Base-by-base conservation (phyloP, 2,329 filamentous ascomycete species). In the Magnaporthiopsis rhizophila region DNA sequence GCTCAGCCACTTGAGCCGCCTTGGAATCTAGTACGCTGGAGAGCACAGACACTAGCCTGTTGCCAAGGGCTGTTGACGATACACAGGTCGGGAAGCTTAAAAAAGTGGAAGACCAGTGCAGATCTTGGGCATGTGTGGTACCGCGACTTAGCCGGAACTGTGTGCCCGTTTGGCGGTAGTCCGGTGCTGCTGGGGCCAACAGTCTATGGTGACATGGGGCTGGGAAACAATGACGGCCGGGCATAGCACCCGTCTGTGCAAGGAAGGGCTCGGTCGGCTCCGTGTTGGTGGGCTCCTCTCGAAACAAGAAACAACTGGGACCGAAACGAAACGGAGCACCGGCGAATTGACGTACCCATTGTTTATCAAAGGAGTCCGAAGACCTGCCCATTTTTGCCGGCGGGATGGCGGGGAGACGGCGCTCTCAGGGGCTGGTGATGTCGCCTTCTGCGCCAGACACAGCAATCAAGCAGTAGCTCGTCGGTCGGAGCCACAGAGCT, bases 311-410 rank as follows among this genome's bases (percentile, higher is more conserved):
- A 45, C 38, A 7, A 45, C 18, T 15, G 34, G n/a, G n/a, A 12
- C 2, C 34, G 45, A 50, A 45, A 11, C 45, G 13, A 50, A 38
- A 45, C 36, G n/a, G 34, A 50, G 15, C 34, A 18, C 30, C 30
- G 3, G 30, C 28, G 34, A 26, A 45, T 28, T 58, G 24, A 63
- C 61, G 30, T 58, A 63, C 61, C 61, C 61, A 63, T 58, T 63
- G 61, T 50, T 63, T 63, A 45, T 63, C 61, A 1, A 38, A 21
- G 18, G 61, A 58, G 30, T 30, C 56, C 45, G 61, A 62, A 18
- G 61, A 62, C 8, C 15, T 26, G 28, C 24, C 32, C 61, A 63
- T 63, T 36, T 36, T 63, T 28, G 61, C 28, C 45, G 45, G 45
- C 21, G 7, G 45, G 4, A n/a, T 13, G n/a, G 45, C 6, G 21